Evolutionary conservation across 2,329 filamentous ascomycete genomes (phyloP).

Genomic region (Botrytis galanthina): DNA sequence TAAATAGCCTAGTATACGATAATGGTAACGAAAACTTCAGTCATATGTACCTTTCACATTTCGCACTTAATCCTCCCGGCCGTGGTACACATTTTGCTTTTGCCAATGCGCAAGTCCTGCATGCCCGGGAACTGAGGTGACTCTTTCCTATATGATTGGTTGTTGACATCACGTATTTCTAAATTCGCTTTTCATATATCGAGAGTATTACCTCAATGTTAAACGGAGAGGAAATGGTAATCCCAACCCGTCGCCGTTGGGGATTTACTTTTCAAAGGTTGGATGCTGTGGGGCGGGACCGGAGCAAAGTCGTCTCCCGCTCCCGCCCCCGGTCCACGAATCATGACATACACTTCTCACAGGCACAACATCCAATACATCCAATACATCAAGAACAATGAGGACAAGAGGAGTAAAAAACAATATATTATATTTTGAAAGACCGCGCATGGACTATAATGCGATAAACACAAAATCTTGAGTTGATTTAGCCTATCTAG

Average conservation of each 20-base stretch:
- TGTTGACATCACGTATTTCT: conserved; percentile 2
- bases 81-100: conserved; percentile 15
- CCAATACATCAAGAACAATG: neutral
- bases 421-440: neutral
- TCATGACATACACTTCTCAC: neutral
- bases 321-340: conserved; percentile 6
- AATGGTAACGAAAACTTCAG: neutral
- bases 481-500: conserved; percentile 20
- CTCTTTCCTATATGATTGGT: neutral
- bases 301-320: neutral
- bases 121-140: conserved; percentile 7
- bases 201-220: neutral
- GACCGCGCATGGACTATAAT: neutral
- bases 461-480: conserved; percentile 12
- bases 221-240: neutral
- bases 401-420: neutral
- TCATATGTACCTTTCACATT: conserved; percentile 19
- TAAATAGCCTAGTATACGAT: too few species aligned
- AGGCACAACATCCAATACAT: neutral
- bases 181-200: neutral
- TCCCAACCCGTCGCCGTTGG: conserved; percentile 14
- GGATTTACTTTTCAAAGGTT: neutral
- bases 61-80: neutral
- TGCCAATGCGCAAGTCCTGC: conserved; percentile 18
- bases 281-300: neutral